Base-by-base conservation (phyloP, 805 yeast genomes). In the Spathaspora hagerdaliae region DNA sequence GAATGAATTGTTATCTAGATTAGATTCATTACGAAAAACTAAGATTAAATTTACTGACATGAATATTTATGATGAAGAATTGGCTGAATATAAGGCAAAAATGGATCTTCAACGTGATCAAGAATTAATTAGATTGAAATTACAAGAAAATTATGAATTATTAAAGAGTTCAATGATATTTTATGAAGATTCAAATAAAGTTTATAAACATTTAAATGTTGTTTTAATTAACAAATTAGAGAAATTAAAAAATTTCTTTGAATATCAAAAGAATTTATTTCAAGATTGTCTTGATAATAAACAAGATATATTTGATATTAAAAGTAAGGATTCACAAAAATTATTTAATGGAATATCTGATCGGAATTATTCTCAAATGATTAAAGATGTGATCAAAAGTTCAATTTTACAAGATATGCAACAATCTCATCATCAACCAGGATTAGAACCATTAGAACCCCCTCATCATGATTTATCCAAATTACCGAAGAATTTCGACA, bases 171-270 rank as follows among this genome's bases (percentile, higher is more conserved):
- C 68, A 8, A 51, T 61, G 35, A 48, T 50, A 5, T 70, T 67
- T 46, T 71, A 69, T 48, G 64, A 67, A 36, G 71, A 71, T 38
- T 64, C 72, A 9, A 65, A 69, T 50, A 58, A 59, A 38, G 54
- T 52, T 29, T 71, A 69, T 51, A 61, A 59, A 46, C 56, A 58
- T 43, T 58, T 65, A 55, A 67, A 63, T 45, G 36, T 47, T 15
- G 45, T 58, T 5, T 38, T 63, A 51, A 47, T 61, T 14, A 70
- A 65, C 52, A 71, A 70, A 50, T 57, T 72, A 33, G 60, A 61
- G 40, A 72, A 71, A 50, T 51, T 72, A 38, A 62, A 63, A 51
- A 62, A 65, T 47, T 71, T 71, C 46, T 60, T 72, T 35, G 69
- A 65, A 49, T 67, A 53, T 49, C 75, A 72, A 45, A 56, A 55